Percentiles rank a stretch among this genome's conserved stretches.
Evolutionary conservation across 345 rosid genomes (phyloP).

Genomic region (Lagerstroemia speciosa): DNA sequence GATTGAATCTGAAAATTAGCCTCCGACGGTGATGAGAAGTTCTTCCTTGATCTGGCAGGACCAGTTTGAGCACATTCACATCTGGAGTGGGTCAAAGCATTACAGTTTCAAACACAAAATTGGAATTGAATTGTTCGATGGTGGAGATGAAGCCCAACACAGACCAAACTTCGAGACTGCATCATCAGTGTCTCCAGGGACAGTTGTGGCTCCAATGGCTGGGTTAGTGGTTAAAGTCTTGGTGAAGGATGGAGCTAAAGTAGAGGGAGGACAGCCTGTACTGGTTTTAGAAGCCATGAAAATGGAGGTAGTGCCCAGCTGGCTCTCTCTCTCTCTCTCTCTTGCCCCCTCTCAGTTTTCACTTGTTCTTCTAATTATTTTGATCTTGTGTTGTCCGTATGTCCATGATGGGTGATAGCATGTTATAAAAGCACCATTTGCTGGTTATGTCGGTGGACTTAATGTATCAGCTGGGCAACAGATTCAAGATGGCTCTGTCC

Average conservation of each 20-base stretch:
- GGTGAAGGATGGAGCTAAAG: slow-evolving; percentile 50
- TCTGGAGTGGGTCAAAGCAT: slow-evolving; percentile 64
- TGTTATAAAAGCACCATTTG: slow-evolving; percentile 66
- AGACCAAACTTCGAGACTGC: slow-evolving; percentile 39
- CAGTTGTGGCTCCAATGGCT: slow-evolving; percentile 88
- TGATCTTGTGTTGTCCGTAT: not conserved
- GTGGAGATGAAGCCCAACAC: slow-evolving; percentile 41
- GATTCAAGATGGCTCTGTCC: slow-evolving; percentile 57
- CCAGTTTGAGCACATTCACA: slow-evolving; percentile 49
- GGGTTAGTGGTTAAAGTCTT: slow-evolving; percentile 90
- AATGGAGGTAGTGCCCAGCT: slow-evolving; percentile 67
- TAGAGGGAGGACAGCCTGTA: slow-evolving; percentile 70
- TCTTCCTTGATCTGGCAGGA: slow-evolving; percentile 34
- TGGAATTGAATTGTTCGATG: slow-evolving; percentile 46
- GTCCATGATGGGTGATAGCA: slow-evolving; percentile 51
- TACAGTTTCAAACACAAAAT: slow-evolving; percentile 58
- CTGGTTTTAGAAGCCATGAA: slow-evolving; percentile 93
- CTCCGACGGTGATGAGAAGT: not conserved
- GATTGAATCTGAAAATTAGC: not conserved
- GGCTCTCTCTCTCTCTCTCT: not conserved
- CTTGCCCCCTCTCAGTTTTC: not conserved
- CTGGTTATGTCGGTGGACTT: slow-evolving; percentile 67
- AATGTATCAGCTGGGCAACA: slow-evolving; percentile 63
- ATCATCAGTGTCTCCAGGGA: slow-evolving; percentile 50
- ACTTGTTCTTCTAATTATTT: not conserved